These are phyloP conservation scores for Trichomonascaceae sp. DNA, from an alignment of 1,139 yeast genomes.

Conservation along the genomic window DNA sequence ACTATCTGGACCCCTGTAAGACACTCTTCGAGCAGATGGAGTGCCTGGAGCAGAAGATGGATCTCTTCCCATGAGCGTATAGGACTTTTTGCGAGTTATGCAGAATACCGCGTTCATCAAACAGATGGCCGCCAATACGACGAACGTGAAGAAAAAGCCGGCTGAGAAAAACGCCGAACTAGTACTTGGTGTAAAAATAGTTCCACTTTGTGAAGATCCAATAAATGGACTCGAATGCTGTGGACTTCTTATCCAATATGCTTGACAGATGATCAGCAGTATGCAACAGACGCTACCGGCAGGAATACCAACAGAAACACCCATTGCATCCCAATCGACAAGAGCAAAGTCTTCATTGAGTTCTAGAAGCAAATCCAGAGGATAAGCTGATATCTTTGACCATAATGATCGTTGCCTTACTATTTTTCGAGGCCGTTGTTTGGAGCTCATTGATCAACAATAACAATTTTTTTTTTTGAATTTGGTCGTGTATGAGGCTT, in stretches of 20 bases:
- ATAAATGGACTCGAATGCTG: conserved; percentile 10
- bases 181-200: conserved; percentile 6
- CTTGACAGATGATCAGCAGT: conserved; percentile 23
- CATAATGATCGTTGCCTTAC: conserved; percentile 31
- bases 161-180: conserved; percentile 13
- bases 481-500: not conserved
- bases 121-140: conserved; percentile 14
- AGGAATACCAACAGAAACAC: conserved; percentile 43
- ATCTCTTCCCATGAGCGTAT: conserved; percentile 38
- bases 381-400: conserved; percentile 44
- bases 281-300: conserved; percentile 39
- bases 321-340: conserved; percentile 61
- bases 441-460: not conserved
- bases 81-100: conserved; percentile 34
- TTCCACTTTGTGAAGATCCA: conserved; percentile 4
- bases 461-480: not conserved
- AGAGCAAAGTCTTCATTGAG: conserved; percentile 49
- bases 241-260: conserved; percentile 11
- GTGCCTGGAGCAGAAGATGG: conserved; percentile 35
- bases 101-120: conserved; percentile 34
- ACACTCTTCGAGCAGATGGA: conserved; percentile 35
- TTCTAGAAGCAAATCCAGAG: conserved; percentile 50
- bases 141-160: conserved; percentile 12
- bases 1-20: conserved; percentile 20
- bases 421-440: conserved; percentile 8